Percentiles rank a stretch among this genome's conserved stretches.
phyloP scores from a whole-genome alignment of 495 filamentous ascomycete species.

The Tuber borchii region DNA sequence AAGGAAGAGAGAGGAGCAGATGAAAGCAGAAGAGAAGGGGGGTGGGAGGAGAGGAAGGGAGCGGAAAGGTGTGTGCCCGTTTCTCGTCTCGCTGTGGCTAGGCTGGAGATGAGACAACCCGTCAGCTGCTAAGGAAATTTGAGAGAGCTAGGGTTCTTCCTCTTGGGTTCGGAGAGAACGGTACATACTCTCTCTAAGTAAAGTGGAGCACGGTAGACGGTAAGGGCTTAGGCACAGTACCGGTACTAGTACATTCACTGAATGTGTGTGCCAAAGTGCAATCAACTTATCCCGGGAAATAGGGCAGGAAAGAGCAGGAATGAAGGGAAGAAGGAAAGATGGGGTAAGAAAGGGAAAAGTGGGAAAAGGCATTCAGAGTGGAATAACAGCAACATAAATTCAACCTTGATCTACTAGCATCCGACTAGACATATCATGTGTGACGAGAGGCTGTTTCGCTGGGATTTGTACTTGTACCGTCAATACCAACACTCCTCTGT shows the following conservation, averaged over 20 bases:
- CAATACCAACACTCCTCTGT: neutral
- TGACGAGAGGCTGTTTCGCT: neutral
- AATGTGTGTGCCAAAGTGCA: neutral
- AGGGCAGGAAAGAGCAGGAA: slow-evolving; percentile 14
- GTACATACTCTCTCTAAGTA: neutral
- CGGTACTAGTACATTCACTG: too few species aligned
- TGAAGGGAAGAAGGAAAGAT: neutral
- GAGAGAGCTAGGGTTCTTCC: slow-evolving; percentile 14
- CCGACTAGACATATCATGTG: neutral
- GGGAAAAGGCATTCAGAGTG: neutral
- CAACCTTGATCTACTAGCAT: neutral
- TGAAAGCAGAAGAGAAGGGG: slow-evolving; percentile 20
- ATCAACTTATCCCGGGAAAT: neutral
- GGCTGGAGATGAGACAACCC: slow-evolving; percentile 25
- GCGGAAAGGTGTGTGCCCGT: slow-evolving; percentile 14
- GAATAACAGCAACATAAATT: neutral
- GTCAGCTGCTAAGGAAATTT: slow-evolving; percentile 16
- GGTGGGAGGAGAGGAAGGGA: slow-evolving; percentile 20
- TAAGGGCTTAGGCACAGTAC: neutral
- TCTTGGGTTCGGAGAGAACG: neutral
- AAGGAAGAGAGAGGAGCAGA: slow-evolving; percentile 18
- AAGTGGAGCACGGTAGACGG: neutral
- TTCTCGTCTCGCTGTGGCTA: slow-evolving; percentile 6
- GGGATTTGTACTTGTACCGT: neutral
- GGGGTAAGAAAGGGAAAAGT: neutral